Conservation (phyloP, 768 basidiomycete species). For the Termitomyces sp. region DNA sequence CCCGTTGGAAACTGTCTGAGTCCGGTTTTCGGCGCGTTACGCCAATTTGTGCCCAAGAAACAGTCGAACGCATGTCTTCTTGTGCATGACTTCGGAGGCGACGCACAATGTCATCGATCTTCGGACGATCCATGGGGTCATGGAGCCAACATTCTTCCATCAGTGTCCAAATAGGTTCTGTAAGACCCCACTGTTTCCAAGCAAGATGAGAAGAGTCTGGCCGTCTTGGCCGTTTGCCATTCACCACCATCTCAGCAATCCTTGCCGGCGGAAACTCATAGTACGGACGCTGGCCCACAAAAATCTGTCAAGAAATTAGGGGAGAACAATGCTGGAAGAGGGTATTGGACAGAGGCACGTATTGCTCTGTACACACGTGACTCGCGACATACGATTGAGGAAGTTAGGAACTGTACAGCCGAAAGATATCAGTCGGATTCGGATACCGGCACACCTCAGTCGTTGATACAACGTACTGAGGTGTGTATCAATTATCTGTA, state of each 20-base stretch:
- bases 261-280: not conserved
- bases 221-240: not conserved
- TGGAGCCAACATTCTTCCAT: not conserved
- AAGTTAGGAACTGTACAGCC: no score
- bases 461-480: no score
- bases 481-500: no score
- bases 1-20: not conserved
- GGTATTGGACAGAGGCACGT: no score
- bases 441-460: no score
- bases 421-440: no score
- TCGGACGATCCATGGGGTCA: not conserved
- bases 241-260: not conserved
- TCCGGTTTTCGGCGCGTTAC: not conserved
- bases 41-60: not conserved
- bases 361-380: no score
- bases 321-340: no score
- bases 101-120: not conserved
- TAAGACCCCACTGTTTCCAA: not conserved
- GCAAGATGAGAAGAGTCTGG: not conserved
- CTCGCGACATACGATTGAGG: no score
- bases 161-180: not conserved
- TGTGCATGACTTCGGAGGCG: slow-evolving; percentile 41
- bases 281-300: not conserved
- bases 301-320: no score
- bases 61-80: not conserved